Evolutionary conservation across 2,329 filamentous ascomycete genomes (phyloP).

Genomic region (Onygenales sp.): DNA sequence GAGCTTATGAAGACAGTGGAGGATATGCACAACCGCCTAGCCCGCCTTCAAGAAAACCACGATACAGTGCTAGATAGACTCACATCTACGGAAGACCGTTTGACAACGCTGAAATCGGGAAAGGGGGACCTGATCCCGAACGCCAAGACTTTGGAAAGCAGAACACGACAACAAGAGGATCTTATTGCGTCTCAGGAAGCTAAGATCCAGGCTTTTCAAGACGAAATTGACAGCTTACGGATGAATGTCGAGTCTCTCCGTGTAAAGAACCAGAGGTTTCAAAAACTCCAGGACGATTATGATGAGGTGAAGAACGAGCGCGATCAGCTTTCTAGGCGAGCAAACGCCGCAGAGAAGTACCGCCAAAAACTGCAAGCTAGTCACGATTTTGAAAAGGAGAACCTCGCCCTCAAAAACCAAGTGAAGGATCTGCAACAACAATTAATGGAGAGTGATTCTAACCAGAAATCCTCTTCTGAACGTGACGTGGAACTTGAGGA

Average conservation of each 20-base stretch:
- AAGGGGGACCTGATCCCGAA: slow-evolving; percentile 39
- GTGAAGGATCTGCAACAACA: slow-evolving; percentile 39
- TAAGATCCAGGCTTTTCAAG: slow-evolving; percentile 47
- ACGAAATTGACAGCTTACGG: slow-evolving; percentile 34
- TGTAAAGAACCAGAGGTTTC: slow-evolving; percentile 36
- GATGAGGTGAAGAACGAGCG: slow-evolving; percentile 40
- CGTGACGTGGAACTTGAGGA: slow-evolving; percentile 34
- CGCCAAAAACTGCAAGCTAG: slow-evolving; percentile 40
- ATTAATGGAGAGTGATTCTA: slow-evolving; percentile 35
- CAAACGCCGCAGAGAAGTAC: slow-evolving; percentile 41
- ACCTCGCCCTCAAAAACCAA: slow-evolving; percentile 36
- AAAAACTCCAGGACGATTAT: slow-evolving; percentile 40
- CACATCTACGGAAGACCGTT: slow-evolving; percentile 39
- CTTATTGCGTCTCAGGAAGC: slow-evolving; percentile 63
- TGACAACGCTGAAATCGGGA: slow-evolving; percentile 43
- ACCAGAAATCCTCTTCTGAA: slow-evolving; percentile 30
- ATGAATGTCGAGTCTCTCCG: slow-evolving; percentile 36
- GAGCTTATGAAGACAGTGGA: slow-evolving; percentile 37
- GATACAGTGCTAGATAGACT: slow-evolving; percentile 36
- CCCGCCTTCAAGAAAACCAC: slow-evolving; percentile 45
- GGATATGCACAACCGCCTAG: slow-evolving; percentile 51
- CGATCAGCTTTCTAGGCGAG: slow-evolving; percentile 37
- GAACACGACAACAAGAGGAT: slow-evolving; percentile 54
- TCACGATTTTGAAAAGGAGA: slow-evolving; percentile 41
- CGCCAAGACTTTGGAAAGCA: slow-evolving; percentile 30